Base-by-base conservation (phyloP, 225 moss, liverwort and hornwort species). In the Lunularia cruciata region DNA sequence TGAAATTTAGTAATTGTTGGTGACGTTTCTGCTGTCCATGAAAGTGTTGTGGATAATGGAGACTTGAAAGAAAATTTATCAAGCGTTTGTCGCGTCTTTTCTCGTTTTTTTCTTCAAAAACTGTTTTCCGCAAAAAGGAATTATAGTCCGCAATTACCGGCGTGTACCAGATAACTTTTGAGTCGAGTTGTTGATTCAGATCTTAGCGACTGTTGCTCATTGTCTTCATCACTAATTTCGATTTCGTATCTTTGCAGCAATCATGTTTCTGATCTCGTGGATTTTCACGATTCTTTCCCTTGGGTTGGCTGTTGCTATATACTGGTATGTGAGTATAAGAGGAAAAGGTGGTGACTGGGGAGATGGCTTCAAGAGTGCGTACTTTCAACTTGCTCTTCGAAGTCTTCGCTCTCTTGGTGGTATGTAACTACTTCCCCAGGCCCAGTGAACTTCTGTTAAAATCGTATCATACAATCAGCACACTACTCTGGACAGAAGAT, bases 311-410 rank as follows among this genome's bases (percentile, higher is more conserved):
- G 76, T 86, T 67, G 84, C 91, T 70, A 90, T 98, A 39, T 98
- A 98, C 77, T 98, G 89, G 79, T 98, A 98, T 54, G 98, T 98
- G 69, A 98, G 98, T 72, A 98, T 98, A 70, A 98, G 91, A 78
- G 98, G 98, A 68, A 98, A 98, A 73, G 98, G 98, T 71, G 98
- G 98, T 75, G 98, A 98, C 69, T 98, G 98, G 98, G 98, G 98
- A 75, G 98, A 98, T 86, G 98, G 98, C 47, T 98, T 98, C 68
- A 98, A 98, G 67, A 98, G 98, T 84, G 98, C 98, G 42, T 98
- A 98, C 72, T 98, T 98, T 75, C 98, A 98, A 65, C 91, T 98
- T 73, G 98, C 98, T 31, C 81, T 98, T 65, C 86, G 98, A 54
- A 98, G 98, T 86, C 92, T 98, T 65, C 98, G 98, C 49, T 98